Evolutionary conservation across 1,139 yeast genomes (phyloP), one percentile per base, ranked within the genome.

Genomic region (Lodderomyces elongisporus): DNA sequence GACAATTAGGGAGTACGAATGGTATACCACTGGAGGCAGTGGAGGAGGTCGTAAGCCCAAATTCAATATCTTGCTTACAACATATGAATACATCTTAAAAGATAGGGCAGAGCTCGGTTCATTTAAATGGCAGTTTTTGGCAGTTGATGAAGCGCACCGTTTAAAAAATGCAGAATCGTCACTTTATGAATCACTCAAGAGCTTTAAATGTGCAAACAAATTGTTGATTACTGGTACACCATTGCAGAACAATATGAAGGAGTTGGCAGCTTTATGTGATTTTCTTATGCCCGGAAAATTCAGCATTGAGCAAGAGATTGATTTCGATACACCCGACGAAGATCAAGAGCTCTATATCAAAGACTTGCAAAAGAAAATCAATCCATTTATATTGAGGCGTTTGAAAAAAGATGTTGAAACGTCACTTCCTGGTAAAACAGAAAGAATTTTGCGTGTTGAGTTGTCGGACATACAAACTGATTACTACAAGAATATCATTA

Each of bases 121-220:
- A 16, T 74, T 93, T 38, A 84, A 76, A 54, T 91, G 99, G 99
- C 97, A 91, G 54, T 93, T 84, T 52, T 61, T 93, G 49, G 98
- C 98, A 2, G 97, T 93, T 25, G 99, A 93, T 58, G 99, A 93
- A 62, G 99, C 98, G 3, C 99, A 93, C 62, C 74, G 98, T 51
- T 70, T 93, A 51, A 93, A 93, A 49, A 93, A 93, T 52, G 85
- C 95, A 1, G 97, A 89, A 54, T 82, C 94, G 23, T 89, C 97
- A 0, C 64, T 93, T 31, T 91, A 91, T 52, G 96, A 89, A 52
- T 81, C 95, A 1, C 70, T 93, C 40, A 74, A 70, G 46, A 85
- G 84, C 47, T 88, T 93, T 60, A 83, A 79, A 47, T 93, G 84
- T 12, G 73, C 81, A 4, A 91, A 93, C 57, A 70, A 97, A 45